These are phyloP conservation scores for Kentomonas sorsogonicus DNA, from an alignment of 208 protist species.

Conservation along the genomic window DNA sequence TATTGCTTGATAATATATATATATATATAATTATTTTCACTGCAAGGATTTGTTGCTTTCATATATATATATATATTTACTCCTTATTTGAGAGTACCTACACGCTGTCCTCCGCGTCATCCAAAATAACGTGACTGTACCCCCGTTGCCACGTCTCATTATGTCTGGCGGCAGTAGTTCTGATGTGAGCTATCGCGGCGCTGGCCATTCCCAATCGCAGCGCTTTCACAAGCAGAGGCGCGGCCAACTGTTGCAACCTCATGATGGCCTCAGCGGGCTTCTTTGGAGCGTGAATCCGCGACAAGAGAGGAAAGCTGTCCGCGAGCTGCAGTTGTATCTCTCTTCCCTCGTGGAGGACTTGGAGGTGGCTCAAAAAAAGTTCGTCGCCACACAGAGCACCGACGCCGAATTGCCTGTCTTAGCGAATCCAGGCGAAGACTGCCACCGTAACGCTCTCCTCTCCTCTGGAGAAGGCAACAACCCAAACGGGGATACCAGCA, in stretches of 20 bases:
- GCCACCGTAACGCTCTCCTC: too few species aligned
- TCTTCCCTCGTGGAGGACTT: slow-evolving; percentile 52
- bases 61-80: slow-evolving; percentile 8
- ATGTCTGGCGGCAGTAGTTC: too few species aligned
- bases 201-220: slow-evolving; percentile 44
- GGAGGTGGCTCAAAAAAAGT: slow-evolving; percentile 18
- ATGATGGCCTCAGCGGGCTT: slow-evolving; percentile 47
- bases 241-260: slow-evolving; percentile 59
- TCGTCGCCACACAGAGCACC: neutral
- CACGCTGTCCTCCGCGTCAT: too few species aligned
- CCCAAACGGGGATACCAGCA: too few species aligned
- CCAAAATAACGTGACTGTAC: too few species aligned
- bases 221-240: slow-evolving; percentile 59
- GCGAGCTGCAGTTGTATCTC: slow-evolving; percentile 68
- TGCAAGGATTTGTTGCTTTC: slow-evolving; percentile 4
- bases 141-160: too few species aligned
- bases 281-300: slow-evolving; percentile 73
- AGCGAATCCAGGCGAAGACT: too few species aligned
- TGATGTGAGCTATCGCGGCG: slow-evolving; percentile 48
- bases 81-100: too few species aligned
- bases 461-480: too few species aligned
- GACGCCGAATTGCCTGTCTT: too few species aligned
- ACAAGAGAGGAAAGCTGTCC: slow-evolving; percentile 53
- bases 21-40: slow-evolving; percentile 8
- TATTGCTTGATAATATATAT: neutral